phyloP scores from a whole-genome alignment of 768 basidiomycete genomes.

The Neoboletus brunneissimus region DNA sequence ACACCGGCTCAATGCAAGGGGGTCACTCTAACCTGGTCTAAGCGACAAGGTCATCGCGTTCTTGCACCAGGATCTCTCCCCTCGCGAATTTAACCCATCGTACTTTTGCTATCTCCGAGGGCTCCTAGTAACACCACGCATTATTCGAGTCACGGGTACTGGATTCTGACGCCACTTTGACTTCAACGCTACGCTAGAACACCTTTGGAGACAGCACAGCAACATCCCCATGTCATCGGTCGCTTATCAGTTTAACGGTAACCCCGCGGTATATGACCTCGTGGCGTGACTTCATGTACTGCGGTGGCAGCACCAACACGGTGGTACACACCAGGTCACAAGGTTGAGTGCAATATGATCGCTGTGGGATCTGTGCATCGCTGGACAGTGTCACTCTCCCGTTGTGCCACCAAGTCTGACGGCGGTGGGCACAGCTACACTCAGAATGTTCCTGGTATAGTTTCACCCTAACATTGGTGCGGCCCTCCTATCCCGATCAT shows the following conservation, averaged over 20 bases:
- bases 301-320: not conserved
- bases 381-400: not conserved
- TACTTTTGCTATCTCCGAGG: not conserved
- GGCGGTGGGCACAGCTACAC: not conserved
- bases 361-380: not conserved
- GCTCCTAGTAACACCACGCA: not conserved
- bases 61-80: not conserved
- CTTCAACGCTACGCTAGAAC: not conserved
- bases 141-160: too few species aligned
- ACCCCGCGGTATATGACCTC: not conserved
- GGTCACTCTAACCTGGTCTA: too few species aligned
- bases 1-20: too few species aligned
- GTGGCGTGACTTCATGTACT: not conserved
- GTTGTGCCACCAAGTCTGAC: not conserved
- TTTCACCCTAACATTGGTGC: not conserved
- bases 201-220: not conserved
- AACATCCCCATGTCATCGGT: not conserved
- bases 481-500: not conserved
- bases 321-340: not conserved
- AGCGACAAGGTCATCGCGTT: not conserved
- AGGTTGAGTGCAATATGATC: not conserved
- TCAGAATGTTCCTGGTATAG: not conserved
- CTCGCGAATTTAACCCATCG: too few species aligned
- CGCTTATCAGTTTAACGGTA: not conserved
- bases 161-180: not conserved